phyloP scores from a whole-genome alignment of 768 basidiomycete genomes.

The Tricholoma hemisulphureum region DNA sequence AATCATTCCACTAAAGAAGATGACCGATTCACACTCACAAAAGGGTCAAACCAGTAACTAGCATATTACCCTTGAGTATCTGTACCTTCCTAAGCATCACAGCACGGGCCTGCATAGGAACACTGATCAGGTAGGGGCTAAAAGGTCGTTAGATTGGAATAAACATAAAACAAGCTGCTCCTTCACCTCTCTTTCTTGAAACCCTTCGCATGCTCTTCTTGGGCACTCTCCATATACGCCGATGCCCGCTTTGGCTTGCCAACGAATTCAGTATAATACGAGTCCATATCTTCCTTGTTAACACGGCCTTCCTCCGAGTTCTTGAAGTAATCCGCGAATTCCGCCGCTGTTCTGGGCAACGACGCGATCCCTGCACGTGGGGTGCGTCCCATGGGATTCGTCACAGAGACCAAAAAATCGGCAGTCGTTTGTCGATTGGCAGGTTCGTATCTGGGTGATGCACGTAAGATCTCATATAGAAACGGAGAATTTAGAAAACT shows the following conservation, averaged over 20 bases:
- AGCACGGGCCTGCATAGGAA: conserved; percentile 43
- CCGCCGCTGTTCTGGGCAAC: conserved; percentile 53
- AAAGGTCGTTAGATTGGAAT: neutral
- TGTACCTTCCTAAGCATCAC: conserved; percentile 46
- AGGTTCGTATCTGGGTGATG: conserved; percentile 45
- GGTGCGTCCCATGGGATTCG: conserved; percentile 59
- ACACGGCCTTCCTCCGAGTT: conserved; percentile 36
- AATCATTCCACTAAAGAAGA: neutral
- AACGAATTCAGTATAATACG: conserved; percentile 44
- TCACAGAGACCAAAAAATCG: conserved; percentile 62
- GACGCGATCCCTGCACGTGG: conserved; percentile 40
- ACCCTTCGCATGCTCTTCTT: conserved; percentile 49
- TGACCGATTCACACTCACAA: conserved; percentile 22
- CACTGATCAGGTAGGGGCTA: conserved; percentile 47
- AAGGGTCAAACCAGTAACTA: conserved; percentile 34
- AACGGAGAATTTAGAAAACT: neutral
- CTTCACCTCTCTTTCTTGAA: conserved; percentile 35
- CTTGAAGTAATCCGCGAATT: conserved; percentile 53
- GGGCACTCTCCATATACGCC: conserved; percentile 48
- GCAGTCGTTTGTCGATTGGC: conserved; percentile 63
- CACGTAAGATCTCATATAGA: neutral
- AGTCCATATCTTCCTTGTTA: conserved; percentile 47
- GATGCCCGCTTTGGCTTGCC: conserved; percentile 41
- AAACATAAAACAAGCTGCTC: neutral
- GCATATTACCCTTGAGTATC: conserved; percentile 41